phyloP scores from a whole-genome alignment of 768 basidiomycete genomes.

The Rhodotorula diobovata region DNA sequence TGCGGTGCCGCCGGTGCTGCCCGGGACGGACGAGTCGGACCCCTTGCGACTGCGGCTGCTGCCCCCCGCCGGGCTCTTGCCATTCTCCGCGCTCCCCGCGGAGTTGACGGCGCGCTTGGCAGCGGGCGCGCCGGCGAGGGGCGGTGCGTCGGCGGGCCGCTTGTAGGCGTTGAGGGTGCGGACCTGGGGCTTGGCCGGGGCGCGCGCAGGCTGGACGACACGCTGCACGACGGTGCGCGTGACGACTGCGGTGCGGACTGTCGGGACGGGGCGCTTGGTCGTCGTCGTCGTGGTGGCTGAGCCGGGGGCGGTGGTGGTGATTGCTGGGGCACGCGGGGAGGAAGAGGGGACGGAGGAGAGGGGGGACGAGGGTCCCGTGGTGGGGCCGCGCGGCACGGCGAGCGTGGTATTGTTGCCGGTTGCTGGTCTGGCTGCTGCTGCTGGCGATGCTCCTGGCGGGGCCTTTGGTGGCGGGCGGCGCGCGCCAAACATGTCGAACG shows the following conservation, averaged over 20 bases:
- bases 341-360: not conserved
- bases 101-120: not conserved
- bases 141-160: not conserved
- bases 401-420: not conserved
- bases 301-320: too few species aligned
- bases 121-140: not conserved
- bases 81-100: too few species aligned
- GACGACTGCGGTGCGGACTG: not conserved
- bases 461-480: conserved; percentile 3
- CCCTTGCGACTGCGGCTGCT: not conserved
- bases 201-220: not conserved
- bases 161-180: not conserved
- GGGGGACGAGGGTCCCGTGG: not conserved
- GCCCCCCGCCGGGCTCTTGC: too few species aligned
- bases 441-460: not conserved
- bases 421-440: not conserved
- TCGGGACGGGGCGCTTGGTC: not conserved
- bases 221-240: not conserved
- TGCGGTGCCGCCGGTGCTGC: not conserved
- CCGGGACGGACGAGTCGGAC: too few species aligned
- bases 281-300: not conserved
- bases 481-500: not conserved
- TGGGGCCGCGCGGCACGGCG: not conserved
- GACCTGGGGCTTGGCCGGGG: too few species aligned
- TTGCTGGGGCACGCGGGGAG: too few species aligned